Conservation (phyloP, 768 basidiomycete genomes). For the Mycena alexandri region DNA sequence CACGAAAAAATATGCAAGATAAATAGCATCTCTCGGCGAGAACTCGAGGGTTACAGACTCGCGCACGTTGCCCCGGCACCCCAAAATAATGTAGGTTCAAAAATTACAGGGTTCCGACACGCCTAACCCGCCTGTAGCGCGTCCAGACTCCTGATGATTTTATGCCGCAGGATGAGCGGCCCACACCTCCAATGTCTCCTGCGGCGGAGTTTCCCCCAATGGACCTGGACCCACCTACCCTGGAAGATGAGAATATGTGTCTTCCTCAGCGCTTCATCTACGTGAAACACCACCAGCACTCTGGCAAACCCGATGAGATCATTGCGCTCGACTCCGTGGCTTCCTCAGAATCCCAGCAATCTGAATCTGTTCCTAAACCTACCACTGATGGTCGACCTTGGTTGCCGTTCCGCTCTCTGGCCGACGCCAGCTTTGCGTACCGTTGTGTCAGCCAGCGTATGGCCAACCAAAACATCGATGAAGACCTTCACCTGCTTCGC, state of each 20-base stretch:
- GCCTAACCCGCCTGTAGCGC: too few species aligned
- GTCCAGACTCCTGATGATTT: too few species aligned
- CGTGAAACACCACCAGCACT: constrained; percentile 20
- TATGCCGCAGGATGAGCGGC: too few species aligned
- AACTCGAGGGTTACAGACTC: too few species aligned
- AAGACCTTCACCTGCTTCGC: constrained; percentile 15
- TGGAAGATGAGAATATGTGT: neutral
- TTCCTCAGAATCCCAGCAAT: neutral
- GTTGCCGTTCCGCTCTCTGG: constrained; percentile 35
- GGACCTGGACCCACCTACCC: constrained; percentile 5
- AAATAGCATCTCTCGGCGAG: neutral
- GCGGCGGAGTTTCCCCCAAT: constrained; percentile 1
- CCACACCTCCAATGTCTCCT: too few species aligned
- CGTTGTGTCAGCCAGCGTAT: constrained; percentile 29
- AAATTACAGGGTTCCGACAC: too few species aligned
- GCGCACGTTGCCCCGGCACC: too few species aligned
- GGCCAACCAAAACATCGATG: constrained; percentile 23
- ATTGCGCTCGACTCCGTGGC: constrained; percentile 13
- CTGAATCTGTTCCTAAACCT: neutral
- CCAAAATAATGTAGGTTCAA: too few species aligned
- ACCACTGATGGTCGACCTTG: constrained; percentile 25
- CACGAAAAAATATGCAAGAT: constrained; percentile 12
- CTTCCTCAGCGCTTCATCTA: constrained; percentile 20
- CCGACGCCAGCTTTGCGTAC: constrained; percentile 36
- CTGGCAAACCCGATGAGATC: constrained; percentile 15